Evolutionary conservation across 75 land plant species (phyloP), one percentile per base, ranked within the genome.

Genomic region (Sequoia sempervirens): DNA sequence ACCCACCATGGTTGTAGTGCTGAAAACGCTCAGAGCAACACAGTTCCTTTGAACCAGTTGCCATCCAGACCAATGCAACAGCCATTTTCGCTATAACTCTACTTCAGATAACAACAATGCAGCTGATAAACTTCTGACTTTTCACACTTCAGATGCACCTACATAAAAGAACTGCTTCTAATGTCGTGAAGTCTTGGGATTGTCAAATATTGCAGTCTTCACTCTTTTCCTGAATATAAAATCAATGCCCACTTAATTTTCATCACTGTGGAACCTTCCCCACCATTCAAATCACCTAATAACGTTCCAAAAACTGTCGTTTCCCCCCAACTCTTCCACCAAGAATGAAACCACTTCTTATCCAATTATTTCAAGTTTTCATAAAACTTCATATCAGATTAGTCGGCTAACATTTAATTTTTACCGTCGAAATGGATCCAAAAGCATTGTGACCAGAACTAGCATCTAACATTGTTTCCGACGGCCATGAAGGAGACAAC

Each of bases 251-350:
- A 78, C 80, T 45, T 43, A 45, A n/a, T 26, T 78, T 78, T 12
- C 43, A 8, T 5, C 78, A 18, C 43, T 20, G 50, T 8, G 14
- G 46, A 45, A 23, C 26, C 6, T 78, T 78, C 50, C 46, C 4
- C 50, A 78, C 78, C 78, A 20, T 38, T 78, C 50, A 45, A 76
- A 45, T 45, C 47, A 26, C 80, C 52, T 45, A 52, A n/a, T 45
- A n/a, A 78, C 80, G 14, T 78, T 78, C 80, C 80, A 78, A 78
- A 78, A 76, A 18, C 47, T 45, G n/a, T 9, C 11, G 9, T 45
- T n/a, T 78, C 43, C 1, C 15, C 0, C 26, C 2, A 28, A 38
- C 3, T 40, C 45, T 40, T 40, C 79, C 79, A 76, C 45, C 45
- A 41, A 76, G 11, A 12, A 20, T 20, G 26, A 76, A 43, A 76